These are phyloP conservation scores for Nicotiana attenuata DNA, from an alignment of 257 asterid genomes.

Conservation along the genomic window DNA sequence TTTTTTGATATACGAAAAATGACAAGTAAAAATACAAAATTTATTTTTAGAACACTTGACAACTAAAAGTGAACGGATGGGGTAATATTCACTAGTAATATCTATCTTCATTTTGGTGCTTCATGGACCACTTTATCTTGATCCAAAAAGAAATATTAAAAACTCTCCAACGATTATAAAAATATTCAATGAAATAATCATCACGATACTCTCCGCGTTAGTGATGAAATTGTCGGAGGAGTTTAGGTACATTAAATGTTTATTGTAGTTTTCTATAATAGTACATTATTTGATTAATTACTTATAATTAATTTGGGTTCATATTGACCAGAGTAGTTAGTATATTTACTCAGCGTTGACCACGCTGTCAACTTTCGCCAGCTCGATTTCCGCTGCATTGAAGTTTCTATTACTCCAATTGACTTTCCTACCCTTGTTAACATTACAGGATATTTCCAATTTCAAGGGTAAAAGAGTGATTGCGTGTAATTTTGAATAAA, in stretches of 20 bases:
- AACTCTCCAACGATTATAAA: not conserved
- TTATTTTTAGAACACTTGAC: too few relatives aligned
- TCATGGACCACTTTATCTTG: not conserved
- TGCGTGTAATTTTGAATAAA: not conserved
- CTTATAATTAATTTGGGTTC: not conserved
- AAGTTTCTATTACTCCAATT: not conserved
- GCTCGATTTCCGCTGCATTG: not conserved
- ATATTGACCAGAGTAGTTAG: not conserved
- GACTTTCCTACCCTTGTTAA: not conserved
- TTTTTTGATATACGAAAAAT: too few relatives aligned
- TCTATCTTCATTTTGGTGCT: not conserved
- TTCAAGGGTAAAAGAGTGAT: not conserved
- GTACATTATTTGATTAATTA: not conserved
- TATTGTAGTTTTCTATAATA: not conserved
- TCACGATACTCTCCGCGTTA: not conserved
- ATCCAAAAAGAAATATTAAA: not conserved
- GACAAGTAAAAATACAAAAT: too few relatives aligned
- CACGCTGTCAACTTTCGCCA: conserved; percentile 1
- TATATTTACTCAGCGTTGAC: not conserved
- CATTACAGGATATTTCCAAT: not conserved
- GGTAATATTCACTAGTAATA: too few relatives aligned
- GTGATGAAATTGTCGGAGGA: not conserved
- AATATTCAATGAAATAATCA: not conserved
- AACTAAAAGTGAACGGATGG: too few relatives aligned
- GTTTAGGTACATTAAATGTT: not conserved